A percentile compares a stretch with the other conserved stretches of the same genome.
Evolutionary conservation across 768 basidiomycete species (phyloP).

Genomic region (Glaciozyma antarctica): DNA sequence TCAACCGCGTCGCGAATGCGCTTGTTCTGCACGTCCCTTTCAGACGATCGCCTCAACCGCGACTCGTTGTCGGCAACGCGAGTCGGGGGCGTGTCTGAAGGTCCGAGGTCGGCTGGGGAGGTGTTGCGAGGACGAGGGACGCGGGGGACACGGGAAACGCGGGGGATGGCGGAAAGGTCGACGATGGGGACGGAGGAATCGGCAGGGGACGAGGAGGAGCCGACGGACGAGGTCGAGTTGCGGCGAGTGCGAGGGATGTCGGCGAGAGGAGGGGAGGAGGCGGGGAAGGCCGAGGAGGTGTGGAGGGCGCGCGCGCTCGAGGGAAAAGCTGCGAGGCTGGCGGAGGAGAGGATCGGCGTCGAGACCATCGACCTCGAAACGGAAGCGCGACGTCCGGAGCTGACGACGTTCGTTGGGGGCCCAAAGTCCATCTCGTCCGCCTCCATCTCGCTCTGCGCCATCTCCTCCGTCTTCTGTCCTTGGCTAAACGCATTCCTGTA

Average conservation of each 20-base stretch:
- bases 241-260: constrained; percentile 9
- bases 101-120: background rate
- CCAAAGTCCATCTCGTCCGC: constrained; percentile 22
- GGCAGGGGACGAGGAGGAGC: background rate
- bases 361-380: background rate
- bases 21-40: background rate
- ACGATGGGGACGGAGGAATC: constrained; percentile 2
- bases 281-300: background rate
- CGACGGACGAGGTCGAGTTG: constrained; percentile 24
- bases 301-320: constrained; percentile 3
- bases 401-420: background rate
- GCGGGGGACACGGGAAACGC: background rate
- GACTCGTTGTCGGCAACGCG: too few relatives aligned
- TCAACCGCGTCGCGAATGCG: background rate
- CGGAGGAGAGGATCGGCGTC: background rate
- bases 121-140: background rate
- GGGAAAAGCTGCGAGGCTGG: background rate
- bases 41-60: background rate
- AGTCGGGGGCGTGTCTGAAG: too few relatives aligned
- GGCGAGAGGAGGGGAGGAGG: background rate
- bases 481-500: constrained; percentile 21
- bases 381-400: background rate
- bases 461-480: constrained; percentile 12
- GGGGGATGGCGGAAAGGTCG: background rate
- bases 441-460: constrained; percentile 13